phyloP scores from a whole-genome alignment of 2,329 filamentous ascomycete species.

The Ascocoryne sarcoides region DNA sequence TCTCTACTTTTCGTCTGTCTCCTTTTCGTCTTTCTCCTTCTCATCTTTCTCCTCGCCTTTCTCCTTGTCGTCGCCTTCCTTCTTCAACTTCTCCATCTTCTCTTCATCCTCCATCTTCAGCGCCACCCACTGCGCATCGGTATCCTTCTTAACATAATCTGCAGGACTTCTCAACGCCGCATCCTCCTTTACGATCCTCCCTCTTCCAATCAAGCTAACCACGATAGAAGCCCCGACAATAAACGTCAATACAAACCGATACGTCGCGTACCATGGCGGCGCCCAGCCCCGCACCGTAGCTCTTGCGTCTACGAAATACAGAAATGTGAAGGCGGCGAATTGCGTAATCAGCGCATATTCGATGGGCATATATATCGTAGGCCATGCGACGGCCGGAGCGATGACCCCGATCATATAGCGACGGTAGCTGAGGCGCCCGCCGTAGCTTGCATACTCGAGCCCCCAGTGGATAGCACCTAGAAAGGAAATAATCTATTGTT shows the following conservation, averaged over 20 bases:
- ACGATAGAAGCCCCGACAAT: slow-evolving; percentile 79
- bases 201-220: slow-evolving; percentile 70
- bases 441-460: slow-evolving; percentile 68
- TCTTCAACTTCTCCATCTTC: slow-evolving; percentile 10
- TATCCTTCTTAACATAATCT: slow-evolving; percentile 23
- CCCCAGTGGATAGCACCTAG: slow-evolving; percentile 91
- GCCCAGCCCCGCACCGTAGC: slow-evolving; percentile 69
- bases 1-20: too few relatives aligned
- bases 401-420: slow-evolving; percentile 79
- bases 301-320: slow-evolving; percentile 77
- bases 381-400: slow-evolving; percentile 78
- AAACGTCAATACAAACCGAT: slow-evolving; percentile 87
- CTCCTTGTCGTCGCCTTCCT: slow-evolving; percentile 13
- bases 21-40: slow-evolving; percentile 24
- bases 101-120: slow-evolving; percentile 25
- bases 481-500: slow-evolving; percentile 72
- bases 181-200: slow-evolving; percentile 41
- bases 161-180: slow-evolving; percentile 24
- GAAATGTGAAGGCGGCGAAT: slow-evolving; percentile 73
- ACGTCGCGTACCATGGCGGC: slow-evolving; percentile 77
- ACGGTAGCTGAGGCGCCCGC: slow-evolving; percentile 59
- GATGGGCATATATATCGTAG: slow-evolving; percentile 73
- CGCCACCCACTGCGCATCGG: slow-evolving; percentile 24
- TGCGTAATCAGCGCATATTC: slow-evolving; percentile 81
- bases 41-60: slow-evolving; percentile 10